Evolutionary conservation across 495 filamentous ascomycete genomes (phyloP).

Genomic region (Podospora pseudoanserina): DNA sequence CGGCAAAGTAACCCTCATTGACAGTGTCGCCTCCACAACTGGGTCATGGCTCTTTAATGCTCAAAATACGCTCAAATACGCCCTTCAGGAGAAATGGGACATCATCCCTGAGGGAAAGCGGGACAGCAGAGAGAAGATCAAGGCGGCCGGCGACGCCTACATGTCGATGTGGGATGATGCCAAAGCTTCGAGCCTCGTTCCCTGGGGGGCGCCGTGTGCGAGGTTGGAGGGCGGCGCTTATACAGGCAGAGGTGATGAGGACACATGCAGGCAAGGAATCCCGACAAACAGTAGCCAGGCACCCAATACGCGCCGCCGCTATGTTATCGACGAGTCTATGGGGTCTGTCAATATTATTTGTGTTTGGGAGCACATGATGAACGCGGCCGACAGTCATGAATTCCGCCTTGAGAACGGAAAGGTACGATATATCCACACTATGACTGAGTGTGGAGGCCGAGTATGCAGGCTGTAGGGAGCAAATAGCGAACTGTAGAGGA

Average conservation of each 20-base stretch:
- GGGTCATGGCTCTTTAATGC: slow-evolving; percentile 44
- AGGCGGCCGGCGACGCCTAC: slow-evolving; percentile 40
- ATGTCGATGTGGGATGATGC: slow-evolving; percentile 40
- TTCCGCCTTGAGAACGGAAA: slow-evolving; percentile 43
- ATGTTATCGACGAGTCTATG: slow-evolving; percentile 40
- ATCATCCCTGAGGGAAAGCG: slow-evolving; percentile 33
- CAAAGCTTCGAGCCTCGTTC: slow-evolving; percentile 32
- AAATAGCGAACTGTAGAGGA: background rate
- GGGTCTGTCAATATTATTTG: slow-evolving; percentile 40
- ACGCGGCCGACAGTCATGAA: slow-evolving; percentile 41
- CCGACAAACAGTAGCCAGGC: slow-evolving; percentile 38
- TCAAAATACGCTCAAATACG: slow-evolving; percentile 36
- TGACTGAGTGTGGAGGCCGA: slow-evolving; percentile 30
- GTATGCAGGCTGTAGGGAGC: background rate
- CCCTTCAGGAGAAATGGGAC: slow-evolving; percentile 36
- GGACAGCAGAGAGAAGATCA: slow-evolving; percentile 28
- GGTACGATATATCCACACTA: slow-evolving; percentile 43
- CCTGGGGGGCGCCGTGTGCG: slow-evolving; percentile 41
- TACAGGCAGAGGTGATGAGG: slow-evolving; percentile 36
- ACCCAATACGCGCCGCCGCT: slow-evolving; percentile 37
- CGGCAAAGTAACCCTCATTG: slow-evolving; percentile 33
- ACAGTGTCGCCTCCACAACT: slow-evolving; percentile 38
- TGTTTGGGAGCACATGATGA: slow-evolving; percentile 41
- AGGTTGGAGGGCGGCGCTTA: slow-evolving; percentile 40
- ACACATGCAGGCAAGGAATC: slow-evolving; percentile 40